Base-by-base conservation (phyloP, 2,329 filamentous ascomycete genomes). In the Botrytis hyacinthi region DNA sequence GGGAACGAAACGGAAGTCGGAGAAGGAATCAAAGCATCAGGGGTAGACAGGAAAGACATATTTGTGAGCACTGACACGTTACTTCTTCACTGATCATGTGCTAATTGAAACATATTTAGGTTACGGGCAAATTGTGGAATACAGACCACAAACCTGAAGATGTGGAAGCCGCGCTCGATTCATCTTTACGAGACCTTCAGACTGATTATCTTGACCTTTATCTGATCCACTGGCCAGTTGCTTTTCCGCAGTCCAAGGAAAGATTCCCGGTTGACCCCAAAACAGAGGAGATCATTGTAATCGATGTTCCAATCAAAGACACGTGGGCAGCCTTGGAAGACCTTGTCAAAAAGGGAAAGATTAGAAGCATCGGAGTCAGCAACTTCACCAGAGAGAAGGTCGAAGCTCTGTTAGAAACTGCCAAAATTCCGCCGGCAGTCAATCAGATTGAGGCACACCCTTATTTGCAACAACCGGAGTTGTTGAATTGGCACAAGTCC, bases 1-100 rank as follows among this genome's bases (percentile, higher is more conserved):
- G 90, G 86, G 77, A 94, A 97, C 82, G 94, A 97, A 83, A 87
- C 91, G 65, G 93, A 95, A 82, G 93, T 97, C 22, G 94, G 94
- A 75, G 85, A 91, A 80, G 94, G 92, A 16, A 87, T 97, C 70
- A 89, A 90, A 81, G 90, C 85, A 44, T 84, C 88, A 10, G 93
- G 93, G 37, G 86, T 90, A 22, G 89, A 90, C 74, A 86, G 90
- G 60, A 83, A 88, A 62, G 85, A 92, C 71, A 83, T 92, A 75
- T 92, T 92, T 82, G 70, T 72, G 40, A 59, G 37, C 14, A 42
- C 35, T 14, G 29, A 10, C 10, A 57, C 10, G n/a, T 37, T 59
- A n/a, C 16, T 46, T 9, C 18, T 60, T 46, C 4, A 32, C 40
- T n/a, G 5, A 46, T 12, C 51, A 29, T 37, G 32, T 44, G 37